Base-by-base conservation (phyloP, 2,329 filamentous ascomycete genomes). In the Aspergillus sp. region DNA sequence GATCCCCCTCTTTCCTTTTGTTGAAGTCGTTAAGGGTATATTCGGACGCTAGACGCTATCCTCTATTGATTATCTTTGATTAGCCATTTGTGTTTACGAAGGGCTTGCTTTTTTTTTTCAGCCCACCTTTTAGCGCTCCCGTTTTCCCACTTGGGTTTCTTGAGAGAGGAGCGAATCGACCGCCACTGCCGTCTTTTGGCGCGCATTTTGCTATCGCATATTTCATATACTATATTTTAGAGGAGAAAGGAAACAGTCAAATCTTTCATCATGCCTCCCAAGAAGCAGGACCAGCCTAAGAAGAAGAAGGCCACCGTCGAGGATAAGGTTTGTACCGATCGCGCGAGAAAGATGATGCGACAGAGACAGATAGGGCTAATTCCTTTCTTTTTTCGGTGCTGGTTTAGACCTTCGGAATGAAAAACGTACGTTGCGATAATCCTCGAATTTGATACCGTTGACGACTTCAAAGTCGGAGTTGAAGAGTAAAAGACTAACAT, bases 331-430 rank as follows among this genome's bases (percentile, higher is more conserved):
- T 63, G 75, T 65, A 22, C 49, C 52, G 61, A 49, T 50, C 24
- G 52, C 47, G 16, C 56, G 46, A 18, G 3, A 12, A 11, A 24
- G 12, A 24, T 16, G 12, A 14, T 24, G 32, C 14, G 26, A 51
- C 24, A 24, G 12, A 20, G 14, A 56, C 45, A 49, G 26, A 47
- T 55, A 32, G 36, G 16, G 47, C 57, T 58, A 58, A 58, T 52
- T 20, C 18, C 57, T 70, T 58, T 49, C 49, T 53, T 59, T 36
- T 36, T 36, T 14, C 32, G 32, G 32, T 16, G 4, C 11, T 49
- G 39, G 47, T 45, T 51, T 60, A 84, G 81, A 96, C 95, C 52
- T 99, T 99, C 84, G 95, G 95, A 70, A 98, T 99, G 95, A 99
- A 99, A 82, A 99, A 99, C 75, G 81, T 83, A 78, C 68, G 79